Evolutionary conservation across 2,329 filamentous ascomycete genomes (phyloP), one percentile per base, ranked within the genome.

Genomic region (Colletotrichum sp.): DNA sequence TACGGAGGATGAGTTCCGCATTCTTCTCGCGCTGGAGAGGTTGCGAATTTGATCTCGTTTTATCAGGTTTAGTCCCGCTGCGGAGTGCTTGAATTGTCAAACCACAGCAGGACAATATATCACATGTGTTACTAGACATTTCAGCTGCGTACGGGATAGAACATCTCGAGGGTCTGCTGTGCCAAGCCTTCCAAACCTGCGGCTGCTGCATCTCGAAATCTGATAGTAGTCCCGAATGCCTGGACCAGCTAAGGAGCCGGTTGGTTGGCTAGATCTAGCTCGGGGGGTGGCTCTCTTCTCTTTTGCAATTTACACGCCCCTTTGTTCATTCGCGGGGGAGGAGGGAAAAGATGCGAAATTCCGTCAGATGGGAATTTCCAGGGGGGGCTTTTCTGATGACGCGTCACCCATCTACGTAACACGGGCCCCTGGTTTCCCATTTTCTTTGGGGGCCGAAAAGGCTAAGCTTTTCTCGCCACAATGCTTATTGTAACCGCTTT

Each of bases 401-500:
- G 73, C 73, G 69, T 72, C 69, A 63, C 43, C 43, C 43, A 55
- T 73, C 63, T 55, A 71, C 72, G 72, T 66, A 66, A 62, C 68
- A 74, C 68, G 55, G 69, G 43, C 56, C 69, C 56, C 63, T 62
- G 38, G 69, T 38, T 48, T 58, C 56, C 64, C 43, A 52, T 28
- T 38, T 32, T 14, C 26, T 24, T 74, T 73, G 73, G 63, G 69
- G 69, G 69, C 56, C 73, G 30, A 56, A 64, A 52, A 73, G 34
- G 69, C 70, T 59, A 69, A 73, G 69, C 64, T 73, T 73, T 55
- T 64, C 43, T 59, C n/a, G 56, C 34, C 69, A 69, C 43, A 73
- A 69, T 73, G 73, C 73, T 75, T 75, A 65, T 73, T 73, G 28
- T 10, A 30, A 75, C 70, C 48, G 64, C 73, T 69, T 24, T 18